Percentiles rank a stretch among this genome's conserved stretches.
These are phyloP conservation scores for Penicillium psychrosexuale DNA, from an alignment of 2,329 filamentous ascomycete species.

Conservation along the genomic window DNA sequence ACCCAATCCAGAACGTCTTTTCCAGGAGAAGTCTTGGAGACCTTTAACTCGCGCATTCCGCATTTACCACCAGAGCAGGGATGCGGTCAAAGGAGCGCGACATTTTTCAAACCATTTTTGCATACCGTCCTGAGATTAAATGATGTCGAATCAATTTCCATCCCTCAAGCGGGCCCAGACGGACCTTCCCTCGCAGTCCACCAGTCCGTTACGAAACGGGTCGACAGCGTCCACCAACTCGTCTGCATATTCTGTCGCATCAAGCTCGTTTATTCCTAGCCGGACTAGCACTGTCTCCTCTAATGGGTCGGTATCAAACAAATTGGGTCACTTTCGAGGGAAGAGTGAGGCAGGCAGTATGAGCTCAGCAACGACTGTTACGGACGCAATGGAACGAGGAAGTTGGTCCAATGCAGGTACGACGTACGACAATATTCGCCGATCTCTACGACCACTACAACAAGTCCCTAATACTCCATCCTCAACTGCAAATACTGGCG, in stretches of 20 bases:
- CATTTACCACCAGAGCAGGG: constrained; percentile 35
- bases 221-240: constrained; percentile 56
- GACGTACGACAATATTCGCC: constrained; percentile 68
- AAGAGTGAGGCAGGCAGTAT: constrained; percentile 67
- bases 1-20: neutral
- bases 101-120: constrained; percentile 26
- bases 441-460: constrained; percentile 71
- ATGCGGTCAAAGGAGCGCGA: constrained; percentile 39
- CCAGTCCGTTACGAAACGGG: constrained; percentile 52
- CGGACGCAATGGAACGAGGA: constrained; percentile 20
- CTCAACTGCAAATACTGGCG: constrained; percentile 31
- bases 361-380: constrained; percentile 37
- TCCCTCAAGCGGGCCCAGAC: constrained; percentile 39
- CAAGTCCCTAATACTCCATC: constrained; percentile 58
- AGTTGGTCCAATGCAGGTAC: constrained; percentile 52
- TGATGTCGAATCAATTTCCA: constrained; percentile 42
- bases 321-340: constrained; percentile 65
- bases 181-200: constrained; percentile 40
- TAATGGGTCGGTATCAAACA: constrained; percentile 58
- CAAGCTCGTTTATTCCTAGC: constrained; percentile 51
- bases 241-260: constrained; percentile 51
- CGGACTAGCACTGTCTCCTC: constrained; percentile 70
- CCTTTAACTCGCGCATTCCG: constrained; percentile 16
- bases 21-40: neutral
- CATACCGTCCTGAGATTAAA: constrained; percentile 30